Evolutionary conservation across 306 rosid species (phyloP).

Genomic region (Gynostemma pentaphyllum): DNA sequence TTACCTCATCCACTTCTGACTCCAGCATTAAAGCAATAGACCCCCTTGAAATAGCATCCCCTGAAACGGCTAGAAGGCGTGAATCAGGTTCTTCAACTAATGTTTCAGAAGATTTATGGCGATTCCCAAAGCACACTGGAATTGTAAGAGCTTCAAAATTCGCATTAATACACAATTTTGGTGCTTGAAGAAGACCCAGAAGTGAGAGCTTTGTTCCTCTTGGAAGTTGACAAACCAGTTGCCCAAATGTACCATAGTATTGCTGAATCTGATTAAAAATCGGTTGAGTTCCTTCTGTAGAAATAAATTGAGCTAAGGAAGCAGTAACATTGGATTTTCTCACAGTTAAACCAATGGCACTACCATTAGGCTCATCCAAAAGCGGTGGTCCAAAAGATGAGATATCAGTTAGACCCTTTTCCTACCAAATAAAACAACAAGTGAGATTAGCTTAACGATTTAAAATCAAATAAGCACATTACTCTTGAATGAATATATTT

Average conservation of each 20-base stretch:
- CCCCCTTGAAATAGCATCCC: slow-evolving; percentile 18
- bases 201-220: slow-evolving; percentile 58
- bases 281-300: slow-evolving; percentile 28
- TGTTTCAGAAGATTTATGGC: slow-evolving; percentile 19
- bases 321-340: slow-evolving; percentile 61
- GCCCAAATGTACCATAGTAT: slow-evolving; percentile 56
- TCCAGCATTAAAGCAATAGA: slow-evolving; percentile 52
- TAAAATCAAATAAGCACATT: background rate
- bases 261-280: slow-evolving; percentile 27
- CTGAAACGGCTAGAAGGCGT: slow-evolving; percentile 14
- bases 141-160: slow-evolving; percentile 37
- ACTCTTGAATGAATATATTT: background rate
- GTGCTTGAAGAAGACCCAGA: slow-evolving; percentile 48
- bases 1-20: slow-evolving; percentile 48
- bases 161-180: slow-evolving; percentile 23
- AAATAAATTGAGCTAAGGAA: slow-evolving; percentile 67
- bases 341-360: slow-evolving; percentile 61
- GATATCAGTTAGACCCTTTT: slow-evolving; percentile 53
- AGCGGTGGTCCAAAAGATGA: slow-evolving; percentile 74
- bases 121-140: slow-evolving; percentile 29
- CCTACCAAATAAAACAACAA: slow-evolving; percentile 26
- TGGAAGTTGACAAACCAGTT: slow-evolving; percentile 53
- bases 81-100: slow-evolving; percentile 22
- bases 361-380: slow-evolving; percentile 48
- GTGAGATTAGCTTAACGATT: background rate